Evolutionary conservation across 2,329 filamentous ascomycete species (phyloP).

Genomic region (Onygenales sp.): DNA sequence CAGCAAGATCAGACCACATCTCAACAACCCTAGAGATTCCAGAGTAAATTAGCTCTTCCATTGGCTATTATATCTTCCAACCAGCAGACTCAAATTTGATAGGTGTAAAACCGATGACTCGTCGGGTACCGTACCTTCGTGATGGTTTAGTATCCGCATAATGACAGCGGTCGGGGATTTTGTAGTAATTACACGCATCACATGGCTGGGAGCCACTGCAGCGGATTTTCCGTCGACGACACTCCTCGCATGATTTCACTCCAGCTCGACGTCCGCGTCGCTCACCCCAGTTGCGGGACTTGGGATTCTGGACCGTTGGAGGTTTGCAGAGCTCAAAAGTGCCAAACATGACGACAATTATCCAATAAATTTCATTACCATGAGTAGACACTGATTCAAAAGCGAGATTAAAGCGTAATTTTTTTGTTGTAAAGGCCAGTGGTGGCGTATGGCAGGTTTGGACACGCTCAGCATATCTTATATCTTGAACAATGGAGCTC

Average conservation of each 20-base stretch:
- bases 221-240: constrained; percentile 71
- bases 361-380: too few relatives aligned
- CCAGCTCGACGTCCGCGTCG: constrained; percentile 2
- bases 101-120: background rate
- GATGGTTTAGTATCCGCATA: constrained; percentile 76
- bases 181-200: constrained; percentile 71
- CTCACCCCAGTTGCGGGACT: constrained; percentile 21
- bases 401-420: too few relatives aligned
- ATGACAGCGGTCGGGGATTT: constrained; percentile 66
- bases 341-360: constrained; percentile 26
- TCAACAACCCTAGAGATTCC: constrained; percentile 32
- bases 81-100: constrained; percentile 11
- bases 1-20: constrained; percentile 54
- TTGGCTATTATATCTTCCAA: background rate
- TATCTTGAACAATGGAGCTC: too few relatives aligned
- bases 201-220: constrained; percentile 76
- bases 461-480: too few relatives aligned
- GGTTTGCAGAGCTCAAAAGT: constrained; percentile 33
- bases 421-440: too few relatives aligned
- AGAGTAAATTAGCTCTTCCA: too few relatives aligned
- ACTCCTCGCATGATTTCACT: constrained; percentile 53
- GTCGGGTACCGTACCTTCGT: constrained; percentile 50
- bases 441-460: too few relatives aligned
- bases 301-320: constrained; percentile 18
- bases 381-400: too few relatives aligned